Percentiles rank a stretch among this genome's conserved stretches.
These are phyloP conservation scores for Ceratocystis alfenasii DNA, from an alignment of 2,329 filamentous ascomycete genomes.

Conservation along the genomic window DNA sequence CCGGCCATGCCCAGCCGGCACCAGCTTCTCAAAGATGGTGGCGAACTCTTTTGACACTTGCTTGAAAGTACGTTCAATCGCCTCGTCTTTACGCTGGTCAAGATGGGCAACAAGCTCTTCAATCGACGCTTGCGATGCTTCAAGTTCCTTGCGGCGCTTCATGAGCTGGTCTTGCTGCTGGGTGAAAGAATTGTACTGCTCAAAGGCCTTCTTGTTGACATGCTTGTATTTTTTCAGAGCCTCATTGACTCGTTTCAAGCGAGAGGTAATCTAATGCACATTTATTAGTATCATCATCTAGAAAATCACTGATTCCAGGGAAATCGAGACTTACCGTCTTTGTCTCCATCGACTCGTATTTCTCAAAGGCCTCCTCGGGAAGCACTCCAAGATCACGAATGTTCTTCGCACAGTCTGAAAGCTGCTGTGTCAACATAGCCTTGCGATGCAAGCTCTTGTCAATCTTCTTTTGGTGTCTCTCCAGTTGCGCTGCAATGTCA, in stretches of 20 bases:
- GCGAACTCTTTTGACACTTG: slow-evolving; percentile 92
- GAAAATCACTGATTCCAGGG: background rate
- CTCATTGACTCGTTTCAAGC: slow-evolving; percentile 83
- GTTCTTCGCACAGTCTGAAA: slow-evolving; percentile 70
- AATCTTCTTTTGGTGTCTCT: slow-evolving; percentile 77
- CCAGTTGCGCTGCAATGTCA: slow-evolving; percentile 64
- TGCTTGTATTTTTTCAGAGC: slow-evolving; percentile 92
- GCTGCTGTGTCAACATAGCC: slow-evolving; percentile 62
- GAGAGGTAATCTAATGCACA: slow-evolving; percentile 41
- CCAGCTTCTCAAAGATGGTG: slow-evolving; percentile 85
- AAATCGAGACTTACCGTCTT: slow-evolving; percentile 47
- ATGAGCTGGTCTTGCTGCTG: slow-evolving; percentile 78
- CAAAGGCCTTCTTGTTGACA: slow-evolving; percentile 98
- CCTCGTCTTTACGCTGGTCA: slow-evolving; percentile 92
- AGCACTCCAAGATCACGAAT: slow-evolving; percentile 89
- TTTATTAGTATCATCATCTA: background rate
- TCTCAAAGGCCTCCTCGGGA: slow-evolving; percentile 85
- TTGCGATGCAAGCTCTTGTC: slow-evolving; percentile 88
- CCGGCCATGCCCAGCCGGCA: slow-evolving; percentile 82
- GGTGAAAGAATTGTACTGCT: slow-evolving; percentile 97
- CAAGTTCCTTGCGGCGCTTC: slow-evolving; percentile 73
- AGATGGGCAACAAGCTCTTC: slow-evolving; percentile 85
- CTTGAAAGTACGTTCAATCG: slow-evolving; percentile 96
- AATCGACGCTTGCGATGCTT: slow-evolving; percentile 75
- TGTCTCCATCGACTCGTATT: slow-evolving; percentile 72